Evolutionary conservation across 441 rosid genomes (phyloP).

Genomic region (Hypseocharis bilobata): DNA sequence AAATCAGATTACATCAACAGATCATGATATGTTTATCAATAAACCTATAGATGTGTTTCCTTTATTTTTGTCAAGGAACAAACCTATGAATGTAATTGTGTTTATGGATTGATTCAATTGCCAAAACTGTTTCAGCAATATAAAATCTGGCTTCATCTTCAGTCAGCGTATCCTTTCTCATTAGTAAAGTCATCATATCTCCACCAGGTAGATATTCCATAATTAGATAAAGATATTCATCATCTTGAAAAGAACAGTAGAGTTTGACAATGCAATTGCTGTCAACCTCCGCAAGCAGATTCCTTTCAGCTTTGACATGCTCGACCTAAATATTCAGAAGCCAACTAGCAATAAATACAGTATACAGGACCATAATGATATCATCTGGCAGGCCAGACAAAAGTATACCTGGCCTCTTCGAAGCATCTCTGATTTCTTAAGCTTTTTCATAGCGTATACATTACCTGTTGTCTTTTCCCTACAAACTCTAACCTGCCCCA

Average conservation of each 20-base stretch:
- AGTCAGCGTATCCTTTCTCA: conserved; percentile 30
- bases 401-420: conserved; percentile 26
- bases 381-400: not conserved
- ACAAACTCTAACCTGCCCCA: conserved; percentile 25
- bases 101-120: conserved; percentile 29
- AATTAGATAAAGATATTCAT: conserved; percentile 22
- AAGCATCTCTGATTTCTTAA: conserved; percentile 29
- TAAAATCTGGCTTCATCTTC: conserved; percentile 25
- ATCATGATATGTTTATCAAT: conserved; percentile 10
- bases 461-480: conserved; percentile 21
- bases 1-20: conserved; percentile 1
- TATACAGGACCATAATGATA: conserved; percentile 11
- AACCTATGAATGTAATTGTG: conserved; percentile 29
- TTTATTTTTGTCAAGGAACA: not conserved
- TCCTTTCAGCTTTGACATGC: conserved; percentile 29
- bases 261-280: conserved; percentile 28
- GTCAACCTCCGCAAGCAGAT: conserved; percentile 29
- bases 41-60: conserved; percentile 57
- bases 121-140: conserved; percentile 26
- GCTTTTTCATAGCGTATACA: conserved; percentile 25
- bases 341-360: conserved; percentile 16
- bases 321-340: conserved; percentile 19
- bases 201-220: conserved; percentile 32
- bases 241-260: conserved; percentile 27
- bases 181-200: conserved; percentile 29